Conservation (phyloP, 257 asterid species). For the Anisodus acutangulus region DNA sequence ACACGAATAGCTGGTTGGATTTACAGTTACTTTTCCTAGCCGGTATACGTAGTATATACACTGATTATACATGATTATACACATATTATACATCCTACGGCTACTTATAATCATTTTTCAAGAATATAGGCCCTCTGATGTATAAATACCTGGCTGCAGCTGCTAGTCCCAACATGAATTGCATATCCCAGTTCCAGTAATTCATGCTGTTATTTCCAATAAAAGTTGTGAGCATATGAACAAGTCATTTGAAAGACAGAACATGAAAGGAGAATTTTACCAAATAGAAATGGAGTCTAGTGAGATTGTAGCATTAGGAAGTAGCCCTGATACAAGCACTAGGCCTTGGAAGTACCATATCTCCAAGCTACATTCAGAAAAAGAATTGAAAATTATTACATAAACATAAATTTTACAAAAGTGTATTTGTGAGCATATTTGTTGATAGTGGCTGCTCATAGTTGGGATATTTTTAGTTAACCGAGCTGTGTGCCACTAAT, state of each 20-base stretch:
- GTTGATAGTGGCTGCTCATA: background rate
- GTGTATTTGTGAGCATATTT: background rate
- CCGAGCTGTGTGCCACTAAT: no score
- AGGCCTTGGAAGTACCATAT: slow-evolving; percentile 47
- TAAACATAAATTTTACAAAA: background rate
- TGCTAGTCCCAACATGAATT: slow-evolving; percentile 38
- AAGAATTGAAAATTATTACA: background rate
- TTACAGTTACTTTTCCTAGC: background rate
- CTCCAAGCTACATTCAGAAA: slow-evolving; percentile 41
- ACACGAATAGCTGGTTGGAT: background rate
- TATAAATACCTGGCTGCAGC: slow-evolving; percentile 40
- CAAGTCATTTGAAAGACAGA: background rate
- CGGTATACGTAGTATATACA: background rate
- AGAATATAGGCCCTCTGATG: background rate
- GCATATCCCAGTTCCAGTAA: slow-evolving; percentile 46
- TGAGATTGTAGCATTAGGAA: slow-evolving; percentile 40
- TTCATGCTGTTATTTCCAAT: slow-evolving; percentile 38
- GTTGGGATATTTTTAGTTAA: background rate
- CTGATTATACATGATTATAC: no score
- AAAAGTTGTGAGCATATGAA: background rate
- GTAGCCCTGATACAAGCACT: slow-evolving; percentile 44
- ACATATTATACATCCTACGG: background rate
- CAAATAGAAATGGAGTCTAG: slow-evolving; percentile 44
- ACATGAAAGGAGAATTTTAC: slow-evolving; percentile 9
- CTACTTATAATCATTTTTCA: background rate